phyloP scores from a whole-genome alignment of 805 yeast species.

The Zygotorulaspora florentina region DNA sequence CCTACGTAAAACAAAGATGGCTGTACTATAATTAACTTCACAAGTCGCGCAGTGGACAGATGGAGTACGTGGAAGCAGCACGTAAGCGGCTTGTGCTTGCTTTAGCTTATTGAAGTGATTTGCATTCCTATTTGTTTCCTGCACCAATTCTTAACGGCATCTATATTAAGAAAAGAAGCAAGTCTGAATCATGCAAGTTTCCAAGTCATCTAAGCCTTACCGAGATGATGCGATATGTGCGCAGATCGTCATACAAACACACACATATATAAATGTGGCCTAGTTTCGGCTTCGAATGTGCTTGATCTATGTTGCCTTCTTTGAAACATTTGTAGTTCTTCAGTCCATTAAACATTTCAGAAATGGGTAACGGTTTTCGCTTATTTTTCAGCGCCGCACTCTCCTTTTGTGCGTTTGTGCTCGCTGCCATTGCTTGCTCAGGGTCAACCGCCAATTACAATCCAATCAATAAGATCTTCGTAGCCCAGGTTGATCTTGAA shows the following conservation, averaged over 20 bases:
- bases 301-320: neutral
- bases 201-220: neutral
- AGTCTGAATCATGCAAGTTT: neutral
- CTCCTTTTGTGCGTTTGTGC: slow-evolving; percentile 42
- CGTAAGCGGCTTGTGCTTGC: neutral
- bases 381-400: slow-evolving; percentile 28
- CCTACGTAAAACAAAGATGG: too few relatives aligned
- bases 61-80: too few relatives aligned
- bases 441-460: slow-evolving; percentile 45
- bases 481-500: slow-evolving; percentile 45
- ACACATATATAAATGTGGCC: neutral
- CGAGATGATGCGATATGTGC: neutral
- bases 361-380: slow-evolving; percentile 22
- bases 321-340: neutral
- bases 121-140: neutral
- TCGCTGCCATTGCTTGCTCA: slow-evolving; percentile 48
- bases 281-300: neutral
- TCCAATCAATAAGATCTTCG: slow-evolving; percentile 44
- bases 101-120: neutral
- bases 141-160: neutral
- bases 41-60: too few relatives aligned
- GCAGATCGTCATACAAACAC: neutral
- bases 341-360: neutral
- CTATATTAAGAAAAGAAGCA: neutral
- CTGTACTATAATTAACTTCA: too few relatives aligned